Conservation (phyloP, 2,329 filamentous ascomycete genomes). For the Cladosporium austrohemisphaericum region DNA sequence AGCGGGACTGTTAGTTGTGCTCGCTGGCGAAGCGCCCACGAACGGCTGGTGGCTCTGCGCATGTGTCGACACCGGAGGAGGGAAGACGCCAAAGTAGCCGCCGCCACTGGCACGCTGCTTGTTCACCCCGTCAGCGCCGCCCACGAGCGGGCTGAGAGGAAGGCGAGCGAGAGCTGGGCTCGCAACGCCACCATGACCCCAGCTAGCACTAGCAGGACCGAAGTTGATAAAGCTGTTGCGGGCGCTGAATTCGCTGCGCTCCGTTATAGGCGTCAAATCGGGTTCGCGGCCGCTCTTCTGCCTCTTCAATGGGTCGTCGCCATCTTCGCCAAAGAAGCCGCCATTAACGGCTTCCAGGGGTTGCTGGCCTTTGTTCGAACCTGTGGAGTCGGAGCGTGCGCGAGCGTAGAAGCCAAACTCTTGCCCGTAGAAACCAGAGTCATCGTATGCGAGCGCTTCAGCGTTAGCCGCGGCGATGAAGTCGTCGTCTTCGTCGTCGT, state of each 20-base stretch:
- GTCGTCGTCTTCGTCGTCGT: slow-evolving; percentile 66
- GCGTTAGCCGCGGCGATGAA: slow-evolving; percentile 96
- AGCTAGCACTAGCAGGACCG: slow-evolving; percentile 49
- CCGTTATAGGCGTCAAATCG: slow-evolving; percentile 92
- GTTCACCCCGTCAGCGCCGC: not conserved
- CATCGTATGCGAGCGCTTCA: slow-evolving; percentile 85
- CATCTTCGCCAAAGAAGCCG: slow-evolving; percentile 81
- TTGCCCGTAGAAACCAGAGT: slow-evolving; percentile 89
- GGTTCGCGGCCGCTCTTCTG: slow-evolving; percentile 80
- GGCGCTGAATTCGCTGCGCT: slow-evolving; percentile 92
- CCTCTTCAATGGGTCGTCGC: slow-evolving; percentile 58
- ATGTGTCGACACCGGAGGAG: not conserved
- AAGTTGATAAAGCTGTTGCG: slow-evolving; percentile 74
- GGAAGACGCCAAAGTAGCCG: slow-evolving; percentile 10
- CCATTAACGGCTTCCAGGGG: slow-evolving; percentile 67
- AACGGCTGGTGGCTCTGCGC: not conserved
- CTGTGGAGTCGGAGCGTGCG: slow-evolving; percentile 37
- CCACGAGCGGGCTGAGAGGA: slow-evolving; percentile 28
- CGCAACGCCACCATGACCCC: slow-evolving; percentile 45
- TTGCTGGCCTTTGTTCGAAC: slow-evolving; percentile 27
- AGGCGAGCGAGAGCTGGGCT: slow-evolving; percentile 67
- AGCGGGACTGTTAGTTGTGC: slow-evolving; percentile 6
- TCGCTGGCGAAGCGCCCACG: slow-evolving; percentile 4
- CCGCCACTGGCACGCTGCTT: not conserved
- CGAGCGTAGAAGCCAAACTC: slow-evolving; percentile 93